Conservation (phyloP, 352 stramenopile genomes). For the Phytophthora capsici region DNA sequence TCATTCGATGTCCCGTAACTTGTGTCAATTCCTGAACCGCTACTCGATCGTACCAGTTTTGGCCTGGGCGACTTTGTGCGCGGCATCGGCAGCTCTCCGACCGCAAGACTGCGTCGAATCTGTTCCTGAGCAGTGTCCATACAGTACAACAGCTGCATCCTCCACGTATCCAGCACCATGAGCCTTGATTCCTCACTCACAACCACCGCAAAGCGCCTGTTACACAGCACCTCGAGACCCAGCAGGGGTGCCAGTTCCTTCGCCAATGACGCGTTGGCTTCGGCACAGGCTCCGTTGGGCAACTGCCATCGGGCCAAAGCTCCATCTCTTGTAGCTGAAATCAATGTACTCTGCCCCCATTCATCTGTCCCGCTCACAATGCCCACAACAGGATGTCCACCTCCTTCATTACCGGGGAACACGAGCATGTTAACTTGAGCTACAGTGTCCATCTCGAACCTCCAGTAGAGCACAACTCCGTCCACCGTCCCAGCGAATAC, state of each 20-base stretch:
- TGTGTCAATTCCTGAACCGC: conserved; percentile 24
- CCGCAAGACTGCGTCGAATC: conserved; percentile 71
- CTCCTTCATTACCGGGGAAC: conserved; percentile 30
- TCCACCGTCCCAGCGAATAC: conserved; percentile 78
- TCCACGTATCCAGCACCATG: conserved; percentile 85
- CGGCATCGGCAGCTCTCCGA: conserved; percentile 60
- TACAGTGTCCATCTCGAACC: conserved; percentile 63
- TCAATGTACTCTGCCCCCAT: conserved; percentile 77
- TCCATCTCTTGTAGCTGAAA: conserved; percentile 64
- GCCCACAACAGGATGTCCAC: conserved; percentile 49
- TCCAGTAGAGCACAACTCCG: conserved; percentile 74
- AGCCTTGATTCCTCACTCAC: conserved; percentile 74
- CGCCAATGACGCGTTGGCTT: conserved; percentile 58
- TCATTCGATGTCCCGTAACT: conserved; percentile 1
- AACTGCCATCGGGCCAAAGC: conserved; percentile 70
- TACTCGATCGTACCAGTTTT: conserved; percentile 29
- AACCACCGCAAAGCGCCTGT: conserved; percentile 71
- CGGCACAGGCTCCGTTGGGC: conserved; percentile 66
- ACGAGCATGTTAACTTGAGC: conserved; percentile 77
- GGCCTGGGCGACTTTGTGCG: conserved; percentile 11
- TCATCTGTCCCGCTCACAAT: conserved; percentile 78
- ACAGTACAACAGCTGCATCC: conserved; percentile 72
- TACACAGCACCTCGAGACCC: conserved; percentile 78
- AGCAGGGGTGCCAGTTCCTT: conserved; percentile 68
- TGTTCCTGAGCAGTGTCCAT: conserved; percentile 83